A percentile compares a stretch with the other conserved stretches of the same genome.
phyloP scores from a whole-genome alignment of 495 filamentous ascomycete genomes.

The Daldinia grandis region DNA sequence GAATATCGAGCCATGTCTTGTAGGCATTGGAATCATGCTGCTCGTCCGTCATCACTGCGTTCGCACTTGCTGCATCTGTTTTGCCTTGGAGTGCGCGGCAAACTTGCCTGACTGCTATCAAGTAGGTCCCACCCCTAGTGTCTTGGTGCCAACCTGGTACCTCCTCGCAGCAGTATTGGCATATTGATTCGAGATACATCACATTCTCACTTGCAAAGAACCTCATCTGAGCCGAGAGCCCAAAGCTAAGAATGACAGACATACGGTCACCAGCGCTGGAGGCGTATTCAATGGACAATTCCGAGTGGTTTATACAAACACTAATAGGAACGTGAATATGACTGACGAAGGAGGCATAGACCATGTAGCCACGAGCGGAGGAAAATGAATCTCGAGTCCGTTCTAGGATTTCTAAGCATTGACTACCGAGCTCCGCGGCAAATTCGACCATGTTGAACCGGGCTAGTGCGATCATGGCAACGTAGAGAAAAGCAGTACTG shows the following conservation, averaged over 20 bases:
- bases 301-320: slow-evolving; percentile 67
- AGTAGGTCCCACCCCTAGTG: slow-evolving; percentile 78
- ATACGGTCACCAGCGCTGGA: slow-evolving; percentile 77
- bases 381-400: slow-evolving; percentile 73
- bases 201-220: slow-evolving; percentile 80
- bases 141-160: slow-evolving; percentile 77
- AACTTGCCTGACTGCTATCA: slow-evolving; percentile 76
- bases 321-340: slow-evolving; percentile 73
- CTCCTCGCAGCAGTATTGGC: slow-evolving; percentile 77
- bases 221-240: slow-evolving; percentile 72
- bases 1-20: slow-evolving; percentile 61
- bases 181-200: slow-evolving; percentile 76
- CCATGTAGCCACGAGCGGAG: slow-evolving; percentile 72
- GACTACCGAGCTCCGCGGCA: slow-evolving; percentile 68
- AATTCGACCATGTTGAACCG: slow-evolving; percentile 78
- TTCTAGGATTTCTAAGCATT: slow-evolving; percentile 72
- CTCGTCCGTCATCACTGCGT: slow-evolving; percentile 74
- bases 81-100: slow-evolving; percentile 85
- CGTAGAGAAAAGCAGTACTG: slow-evolving; percentile 76
- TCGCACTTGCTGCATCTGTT: slow-evolving; percentile 65
- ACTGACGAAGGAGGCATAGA: slow-evolving; percentile 76
- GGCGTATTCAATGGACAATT: slow-evolving; percentile 74
- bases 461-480: slow-evolving; percentile 75
- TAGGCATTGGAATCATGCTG: slow-evolving; percentile 72
- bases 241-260: slow-evolving; percentile 76